These are phyloP conservation scores for Ganoderma meredithae DNA, from an alignment of 1,284 basidiomycete species.

Conservation along the genomic window DNA sequence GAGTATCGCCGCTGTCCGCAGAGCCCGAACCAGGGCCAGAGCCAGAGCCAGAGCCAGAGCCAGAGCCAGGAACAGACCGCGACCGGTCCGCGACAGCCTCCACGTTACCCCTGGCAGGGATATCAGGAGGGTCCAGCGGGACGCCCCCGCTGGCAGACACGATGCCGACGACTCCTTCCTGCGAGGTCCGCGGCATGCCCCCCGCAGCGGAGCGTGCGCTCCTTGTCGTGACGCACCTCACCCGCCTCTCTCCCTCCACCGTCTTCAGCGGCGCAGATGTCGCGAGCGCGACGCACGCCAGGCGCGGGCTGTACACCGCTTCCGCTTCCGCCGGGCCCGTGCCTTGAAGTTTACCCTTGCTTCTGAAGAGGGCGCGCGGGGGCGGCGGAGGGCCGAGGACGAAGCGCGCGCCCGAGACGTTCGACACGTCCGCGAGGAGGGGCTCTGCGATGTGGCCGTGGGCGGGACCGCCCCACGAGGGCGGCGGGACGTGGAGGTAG, in stretches of 20 bases:
- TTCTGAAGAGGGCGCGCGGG: not conserved
- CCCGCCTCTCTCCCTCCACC: not conserved
- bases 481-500: slow-evolving; percentile 5
- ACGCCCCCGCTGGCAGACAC: not conserved
- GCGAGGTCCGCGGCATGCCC: not conserved
- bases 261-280: not conserved
- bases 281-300: not conserved
- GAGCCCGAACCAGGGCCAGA: not conserved
- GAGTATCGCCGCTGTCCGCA: not conserved
- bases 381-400: not conserved
- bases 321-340: not conserved
- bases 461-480: not conserved
- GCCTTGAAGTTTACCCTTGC: not conserved
- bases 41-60: not conserved
- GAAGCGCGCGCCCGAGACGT: not conserved
- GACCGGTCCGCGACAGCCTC: too few relatives aligned
- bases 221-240: not conserved
- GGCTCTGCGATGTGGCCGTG: not conserved
- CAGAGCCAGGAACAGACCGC: too few relatives aligned
- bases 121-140: not conserved
- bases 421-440: not conserved
- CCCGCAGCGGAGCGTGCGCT: not conserved
- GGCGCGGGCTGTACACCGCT: not conserved
- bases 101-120: too few relatives aligned
- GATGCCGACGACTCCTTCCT: not conserved